Base-by-base conservation (phyloP, 202 grass and related monocot species). In the Saccharum hybrid region DNA sequence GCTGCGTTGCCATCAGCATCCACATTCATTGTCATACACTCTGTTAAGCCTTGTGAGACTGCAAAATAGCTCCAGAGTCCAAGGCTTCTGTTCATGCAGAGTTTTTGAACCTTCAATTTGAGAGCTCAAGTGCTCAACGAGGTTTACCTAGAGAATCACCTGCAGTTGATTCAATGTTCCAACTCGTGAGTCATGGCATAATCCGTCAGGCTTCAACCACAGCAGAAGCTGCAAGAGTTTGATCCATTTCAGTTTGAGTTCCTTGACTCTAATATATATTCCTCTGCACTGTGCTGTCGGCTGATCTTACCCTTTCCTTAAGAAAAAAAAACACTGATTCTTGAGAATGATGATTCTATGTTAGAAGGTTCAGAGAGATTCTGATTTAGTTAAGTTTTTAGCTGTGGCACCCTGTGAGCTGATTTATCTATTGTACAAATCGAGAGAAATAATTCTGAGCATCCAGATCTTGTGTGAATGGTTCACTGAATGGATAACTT, bases 231-330 rank as follows among this genome's bases (percentile, higher is more conserved):
- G 12, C 66, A 63, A 49, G 21, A 57, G n/a, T 64, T 28, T 52
- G 40, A 71, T 38, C 12, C 21, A 78, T 18, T 9, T 79, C 42
- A 52, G 7, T 79, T 43, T 63, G 40, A 78, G n/a, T 78, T 85
- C 19, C 18, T 26, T 51, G 10, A 66, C 21, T 64, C n/a, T 56
- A 28, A 19, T 40, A 10, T 15, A 19, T 40, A 10, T 15, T 72
- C 56, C 0, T 33, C 6, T 30, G 33, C 23, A 42, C 11, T 26
- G 51, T 10, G 42, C 33, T 2, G 8, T 28, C 48, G 57, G 46
- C 34, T 81, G 49, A 60, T 57, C 12, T 40, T 68, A 62, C 36
- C 12, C 45, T 63, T 23, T 7, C 10, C 5, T 39, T 19, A 1
- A 37, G 19, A 11, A 22, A n/a, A 38, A 36, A 10, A 13, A 63